Conservation (phyloP, 768 basidiomycete genomes). For the Boletus huronensis region DNA sequence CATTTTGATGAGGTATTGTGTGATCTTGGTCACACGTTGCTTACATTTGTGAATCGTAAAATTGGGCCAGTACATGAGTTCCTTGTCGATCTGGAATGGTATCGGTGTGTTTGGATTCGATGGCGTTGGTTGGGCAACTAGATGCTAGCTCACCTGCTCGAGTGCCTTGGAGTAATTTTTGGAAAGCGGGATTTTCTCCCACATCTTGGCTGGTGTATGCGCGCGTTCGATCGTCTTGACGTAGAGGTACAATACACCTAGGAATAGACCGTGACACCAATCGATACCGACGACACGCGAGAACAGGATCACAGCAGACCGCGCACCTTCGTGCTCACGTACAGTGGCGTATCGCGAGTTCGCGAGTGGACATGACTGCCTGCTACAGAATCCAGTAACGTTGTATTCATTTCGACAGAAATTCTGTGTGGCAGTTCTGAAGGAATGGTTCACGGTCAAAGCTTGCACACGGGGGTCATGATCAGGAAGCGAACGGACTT, state of each 20-base stretch:
- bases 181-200: slow-evolving; percentile 91
- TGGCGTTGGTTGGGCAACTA: neutral
- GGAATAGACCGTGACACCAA: neutral
- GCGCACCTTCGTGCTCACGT: slow-evolving; percentile 84
- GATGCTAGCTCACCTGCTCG: slow-evolving; percentile 65
- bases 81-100: slow-evolving; percentile 75
- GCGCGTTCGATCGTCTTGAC: slow-evolving; percentile 98
- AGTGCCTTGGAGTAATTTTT: slow-evolving; percentile 94
- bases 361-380: slow-evolving; percentile 96
- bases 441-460: neutral
- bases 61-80: slow-evolving; percentile 97
- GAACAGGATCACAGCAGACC: neutral
- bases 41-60: slow-evolving; percentile 99
- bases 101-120: neutral
- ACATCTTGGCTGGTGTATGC: slow-evolving; percentile 95
- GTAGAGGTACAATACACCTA: slow-evolving; percentile 87
- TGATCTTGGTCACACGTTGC: slow-evolving; percentile 97
- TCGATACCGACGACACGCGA: neutral
- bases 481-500: slow-evolving; percentile 57
- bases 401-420: slow-evolving; percentile 99
- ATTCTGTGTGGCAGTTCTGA: slow-evolving; percentile 90
- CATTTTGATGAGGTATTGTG: slow-evolving; percentile 99
- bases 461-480: slow-evolving; percentile 2
- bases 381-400: slow-evolving; percentile 90
- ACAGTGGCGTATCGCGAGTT: slow-evolving; percentile 99